Base-by-base conservation (phyloP, 2,329 filamentous ascomycete species). In the Sclerotiophoma versabilis region DNA sequence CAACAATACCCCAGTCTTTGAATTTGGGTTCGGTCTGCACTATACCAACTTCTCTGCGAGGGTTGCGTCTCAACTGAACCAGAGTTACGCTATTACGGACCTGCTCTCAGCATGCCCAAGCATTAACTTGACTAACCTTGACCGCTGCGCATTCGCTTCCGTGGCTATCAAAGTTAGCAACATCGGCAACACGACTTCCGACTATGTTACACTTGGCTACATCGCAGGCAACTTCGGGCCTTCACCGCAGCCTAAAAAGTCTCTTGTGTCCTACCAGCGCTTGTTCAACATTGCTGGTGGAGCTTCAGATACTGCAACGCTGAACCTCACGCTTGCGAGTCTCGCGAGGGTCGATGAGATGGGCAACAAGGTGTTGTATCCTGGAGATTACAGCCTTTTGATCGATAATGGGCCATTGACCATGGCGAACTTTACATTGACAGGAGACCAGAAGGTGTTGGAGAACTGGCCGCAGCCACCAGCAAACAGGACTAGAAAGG, bases 21-120 rank as follows among this genome's bases (percentile, higher is more conserved):
- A 79, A 0, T 87, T 86, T 47, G 84, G 84, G 0, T 77, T 78
- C 52, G 85, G 84, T 1, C 62, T 86, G 51, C 83, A 86, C 66
- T 87, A 87, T 70, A 87, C 84, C 5, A 82, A 73, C 44, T 87
- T 87, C 68, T 68, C 57, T 1, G 61, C 62, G 20, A 17, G 60
- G 32, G 56, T 76, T 56, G 39, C 52, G 2, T 50, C 49, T 12
- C 22, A 47, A 12, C 15, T 62, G 3, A 30, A 61, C 15, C 39
- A 54, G 4, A 61, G 39, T 51, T 66, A 65, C 34, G 41, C 52
- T 8, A 65, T 66, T 26, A 41, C 59, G 4, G 58, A 59, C 12
- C 54, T 69, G 0, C 12, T 56, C 0, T 53, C 53, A 10, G 64
- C 75, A 41, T 78, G 75, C 51, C 44, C 44, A 9, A 27, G 10